These are phyloP conservation scores for Podospora fimiseda DNA, from an alignment of 495 filamentous ascomycete genomes.

Conservation along the genomic window DNA sequence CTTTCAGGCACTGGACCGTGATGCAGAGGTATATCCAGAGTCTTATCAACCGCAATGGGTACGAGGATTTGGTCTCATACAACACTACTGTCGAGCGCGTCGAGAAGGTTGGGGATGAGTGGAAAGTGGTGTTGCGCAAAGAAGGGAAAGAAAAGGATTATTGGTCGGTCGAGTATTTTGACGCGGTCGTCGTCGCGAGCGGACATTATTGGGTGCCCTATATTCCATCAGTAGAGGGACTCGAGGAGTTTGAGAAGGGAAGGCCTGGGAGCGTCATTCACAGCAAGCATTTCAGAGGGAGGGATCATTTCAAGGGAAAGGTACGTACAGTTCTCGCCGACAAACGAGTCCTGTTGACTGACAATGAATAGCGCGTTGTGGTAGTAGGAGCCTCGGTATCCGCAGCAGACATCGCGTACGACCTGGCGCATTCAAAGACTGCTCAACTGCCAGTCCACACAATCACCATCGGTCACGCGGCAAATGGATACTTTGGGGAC, in stretches of 20 bases:
- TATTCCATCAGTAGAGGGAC: slow-evolving; percentile 55
- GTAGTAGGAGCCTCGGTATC: slow-evolving; percentile 68
- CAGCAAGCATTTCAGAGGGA: slow-evolving; percentile 58
- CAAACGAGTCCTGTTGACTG: not conserved
- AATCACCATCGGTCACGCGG: slow-evolving; percentile 29
- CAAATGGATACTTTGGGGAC: slow-evolving; percentile 48
- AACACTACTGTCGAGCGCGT: slow-evolving; percentile 35
- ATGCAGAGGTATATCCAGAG: slow-evolving; percentile 29
- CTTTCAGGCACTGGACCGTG: slow-evolving; percentile 33
- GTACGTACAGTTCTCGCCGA: slow-evolving; percentile 7
- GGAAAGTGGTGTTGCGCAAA: slow-evolving; percentile 32
- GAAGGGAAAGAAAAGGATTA: slow-evolving; percentile 26
- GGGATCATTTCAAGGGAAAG: slow-evolving; percentile 50
- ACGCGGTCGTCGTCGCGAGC: slow-evolving; percentile 66
- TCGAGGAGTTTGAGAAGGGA: slow-evolving; percentile 32
- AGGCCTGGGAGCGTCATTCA: slow-evolving; percentile 53
- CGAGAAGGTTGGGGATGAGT: slow-evolving; percentile 29
- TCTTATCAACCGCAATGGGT: slow-evolving; percentile 28
- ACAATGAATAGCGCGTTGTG: slow-evolving; percentile 41
- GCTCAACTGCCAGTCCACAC: slow-evolving; percentile 27
- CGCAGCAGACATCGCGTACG: slow-evolving; percentile 66
- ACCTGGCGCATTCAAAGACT: slow-evolving; percentile 43
- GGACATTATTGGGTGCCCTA: slow-evolving; percentile 67
- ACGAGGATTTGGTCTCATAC: slow-evolving; percentile 30
- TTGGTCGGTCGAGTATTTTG: slow-evolving; percentile 46